Conservation (phyloP, 176 grass and related monocot genomes). For the Hyparrhenia diplandra region DNA sequence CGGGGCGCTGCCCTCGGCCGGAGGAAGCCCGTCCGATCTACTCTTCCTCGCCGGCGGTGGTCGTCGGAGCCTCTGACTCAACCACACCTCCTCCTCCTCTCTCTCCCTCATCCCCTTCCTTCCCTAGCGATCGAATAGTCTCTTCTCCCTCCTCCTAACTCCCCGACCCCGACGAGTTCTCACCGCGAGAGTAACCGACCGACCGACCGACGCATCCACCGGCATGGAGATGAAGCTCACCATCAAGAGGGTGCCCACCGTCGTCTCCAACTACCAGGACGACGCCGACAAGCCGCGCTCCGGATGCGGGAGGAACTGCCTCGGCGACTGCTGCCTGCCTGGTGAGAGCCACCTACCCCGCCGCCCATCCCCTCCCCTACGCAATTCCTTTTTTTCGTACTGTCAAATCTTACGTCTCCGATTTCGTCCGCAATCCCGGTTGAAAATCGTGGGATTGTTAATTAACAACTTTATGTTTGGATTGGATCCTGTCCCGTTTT, state of each 20-base stretch:
- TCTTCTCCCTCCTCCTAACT: not conserved
- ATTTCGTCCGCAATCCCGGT: not conserved
- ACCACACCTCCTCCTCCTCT: not conserved
- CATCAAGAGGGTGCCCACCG: conserved; percentile 89
- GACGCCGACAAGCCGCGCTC: conserved; percentile 27
- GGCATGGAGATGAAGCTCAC: conserved; percentile 74
- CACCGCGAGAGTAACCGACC: not conserved
- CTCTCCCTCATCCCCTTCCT: not conserved
- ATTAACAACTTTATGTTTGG: not conserved
- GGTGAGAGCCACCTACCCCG: conserved; percentile 38
- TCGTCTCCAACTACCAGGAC: conserved; percentile 96
- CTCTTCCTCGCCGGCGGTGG: conserved; percentile 99
- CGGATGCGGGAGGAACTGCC: conserved; percentile 81
- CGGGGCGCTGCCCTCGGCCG: conserved; percentile 85
- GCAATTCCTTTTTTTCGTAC: not conserved
- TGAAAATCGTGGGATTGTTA: not conserved
- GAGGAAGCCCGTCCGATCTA: conserved; percentile 93
- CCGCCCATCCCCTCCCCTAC: too few species aligned
- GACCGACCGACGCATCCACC: not conserved
- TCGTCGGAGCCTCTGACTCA: conserved; percentile 25
- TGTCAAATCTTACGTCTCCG: not conserved
- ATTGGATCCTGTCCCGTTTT: not conserved
- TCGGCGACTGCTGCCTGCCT: conserved; percentile 87
- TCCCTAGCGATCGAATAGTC: not conserved
- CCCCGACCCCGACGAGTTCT: not conserved